Base-by-base conservation (phyloP, 306 rosid species). In the Lablab purpureus region DNA sequence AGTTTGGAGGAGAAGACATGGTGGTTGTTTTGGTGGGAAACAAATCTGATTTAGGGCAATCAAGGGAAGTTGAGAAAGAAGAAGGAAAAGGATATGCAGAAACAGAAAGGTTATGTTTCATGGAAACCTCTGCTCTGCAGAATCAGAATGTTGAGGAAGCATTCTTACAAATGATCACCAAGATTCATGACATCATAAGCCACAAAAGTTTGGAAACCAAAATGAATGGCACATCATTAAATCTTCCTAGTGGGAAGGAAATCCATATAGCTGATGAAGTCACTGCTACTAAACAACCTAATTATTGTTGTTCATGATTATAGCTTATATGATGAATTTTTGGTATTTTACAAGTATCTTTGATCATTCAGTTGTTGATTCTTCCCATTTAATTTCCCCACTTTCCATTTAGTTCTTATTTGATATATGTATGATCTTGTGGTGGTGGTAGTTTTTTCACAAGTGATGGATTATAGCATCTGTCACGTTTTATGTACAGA, bases 61-160 rank as follows among this genome's bases (percentile, higher is more conserved):
- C 94, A 21, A 87, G 99, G 47, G 87, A 92, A 77, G 98, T 95
- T 0, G 77, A 75, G 14, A 85, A 84, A 40, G 94, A 92, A 84
- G 98, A 95, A 67, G 99, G 96, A 2, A 82, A 51, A 41, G 54
- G 0, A 17, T 73, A 87, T 50, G 97, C 99, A 5, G 97, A 95
- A 80, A 69, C 11, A 13, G 93, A 92, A 78, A 81, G 91, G 7
- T 46, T 93, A 15, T 91, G 86, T 74, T 95, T 95, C 85, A 91
- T 92, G 98, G 99, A 95, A 80, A 95, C 99, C 4, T 95, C 99
- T 2, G 99, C 99, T 6, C 34, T 90, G 37, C 91, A 95, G 67
- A 91, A 92, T 75, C 49, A 86, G 17, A 92, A 95, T 23, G 99
- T 95, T 18, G 98, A 95, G 49, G 89, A 89, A 37, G 94, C 92